Evolutionary conservation across 1,139 yeast genomes (phyloP), one percentile per base, ranked within the genome.

Genomic region (Taphrina deformans): DNA sequence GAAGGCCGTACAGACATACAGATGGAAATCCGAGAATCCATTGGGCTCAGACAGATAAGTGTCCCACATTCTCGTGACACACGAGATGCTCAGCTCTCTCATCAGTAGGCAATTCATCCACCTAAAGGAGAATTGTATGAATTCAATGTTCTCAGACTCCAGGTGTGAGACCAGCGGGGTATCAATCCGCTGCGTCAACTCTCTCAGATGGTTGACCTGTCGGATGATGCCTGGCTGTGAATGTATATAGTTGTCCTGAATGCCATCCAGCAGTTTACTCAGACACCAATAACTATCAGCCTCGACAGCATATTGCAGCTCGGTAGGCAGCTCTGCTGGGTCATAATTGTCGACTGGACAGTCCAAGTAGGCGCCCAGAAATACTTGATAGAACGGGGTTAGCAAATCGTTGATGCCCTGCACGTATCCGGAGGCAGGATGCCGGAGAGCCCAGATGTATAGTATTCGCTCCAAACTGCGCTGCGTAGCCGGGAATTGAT

Each of bases 91-190:
- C 52, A 93, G 80, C 73, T 93, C 99, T 70, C 99, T 82, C 99
- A 93, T 93, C 65, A 93, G 79, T 71, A 93, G 79, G 77, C 99
- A 93, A 76, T 95, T 93, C 98, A 95, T 95, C 99, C 99, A 93
- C 70, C 99, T 81, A 77, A 93, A 95, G 31, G 97, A 84, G 76
- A 93, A 93, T 75, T 95, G 99, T 70, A 95, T 85, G 73, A 93
- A 93, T 75, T 93, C 97, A 21, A 93, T 85, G 51, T 88, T 88
- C 74, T 93, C 97, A 1, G 76, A 74, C 65, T 87, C 87, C 69
- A 93, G 83, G 77, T 93, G 99, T 52, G 80, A 79, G 51, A 86
- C 85, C 50, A 93, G 79, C 33, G 83, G 86, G 2, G 82, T 76
- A 73, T 95, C 98, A 65, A 93, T 92, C 68, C 96, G 82, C 67